Conservation (phyloP, 768 basidiomycete genomes). For the Hypsizygus marmoreus region DNA sequence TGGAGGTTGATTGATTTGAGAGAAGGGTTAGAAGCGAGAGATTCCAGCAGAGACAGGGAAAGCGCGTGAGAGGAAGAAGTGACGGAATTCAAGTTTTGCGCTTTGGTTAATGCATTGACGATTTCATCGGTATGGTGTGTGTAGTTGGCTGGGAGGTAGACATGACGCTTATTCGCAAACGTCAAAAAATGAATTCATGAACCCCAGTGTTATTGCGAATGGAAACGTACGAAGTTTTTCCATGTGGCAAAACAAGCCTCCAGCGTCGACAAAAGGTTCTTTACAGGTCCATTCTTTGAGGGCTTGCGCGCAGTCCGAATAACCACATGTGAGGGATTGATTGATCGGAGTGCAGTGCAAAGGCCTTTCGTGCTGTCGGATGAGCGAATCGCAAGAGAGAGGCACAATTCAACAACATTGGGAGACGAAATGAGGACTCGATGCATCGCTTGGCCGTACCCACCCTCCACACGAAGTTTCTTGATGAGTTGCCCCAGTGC, state of each 20-base stretch:
- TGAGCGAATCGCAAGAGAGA: constrained; percentile 12
- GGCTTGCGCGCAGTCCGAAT: neutral
- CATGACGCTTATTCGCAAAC: too few species aligned
- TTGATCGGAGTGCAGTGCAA: constrained; percentile 7
- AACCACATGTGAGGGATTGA: constrained; percentile 16
- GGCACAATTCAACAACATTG: constrained; percentile 7
- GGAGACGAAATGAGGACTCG: constrained; percentile 2
- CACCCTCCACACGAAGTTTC: constrained; percentile 25
- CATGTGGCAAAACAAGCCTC: constrained; percentile 1
- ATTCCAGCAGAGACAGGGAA: too few species aligned
- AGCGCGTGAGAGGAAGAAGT: too few species aligned
- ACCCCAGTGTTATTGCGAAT: too few species aligned
- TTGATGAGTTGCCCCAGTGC: constrained; percentile 20
- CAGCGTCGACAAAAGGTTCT: constrained; percentile 2
- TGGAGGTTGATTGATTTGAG: too few species aligned
- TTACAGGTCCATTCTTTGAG: neutral
- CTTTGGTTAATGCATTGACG: too few species aligned
- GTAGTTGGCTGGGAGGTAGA: too few species aligned
- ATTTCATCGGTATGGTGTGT: too few species aligned
- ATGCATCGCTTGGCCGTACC: constrained; percentile 11
- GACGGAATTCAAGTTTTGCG: too few species aligned
- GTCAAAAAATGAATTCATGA: too few species aligned
- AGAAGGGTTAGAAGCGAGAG: too few species aligned
- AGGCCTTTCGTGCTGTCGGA: constrained; percentile 14
- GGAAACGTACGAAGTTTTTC: too few species aligned